A percentile compares a stretch with the other conserved stretches of the same genome.
phyloP scores from a whole-genome alignment of 495 filamentous ascomycete species.

The Talaromyces trachyspermus region DNA sequence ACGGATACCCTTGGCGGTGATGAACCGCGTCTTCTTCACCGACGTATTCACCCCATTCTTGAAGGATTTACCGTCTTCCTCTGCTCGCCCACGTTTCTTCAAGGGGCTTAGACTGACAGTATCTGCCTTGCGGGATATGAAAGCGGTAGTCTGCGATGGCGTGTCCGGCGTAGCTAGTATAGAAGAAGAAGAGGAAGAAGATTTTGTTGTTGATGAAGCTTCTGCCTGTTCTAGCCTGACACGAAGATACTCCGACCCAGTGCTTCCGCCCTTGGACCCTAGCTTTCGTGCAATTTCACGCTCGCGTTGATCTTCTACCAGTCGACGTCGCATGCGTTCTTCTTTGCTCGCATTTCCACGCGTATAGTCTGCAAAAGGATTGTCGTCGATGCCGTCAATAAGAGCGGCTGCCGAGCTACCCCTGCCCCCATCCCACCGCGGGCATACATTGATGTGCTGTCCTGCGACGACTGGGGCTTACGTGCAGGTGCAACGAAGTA shows the following conservation, averaged over 20 bases:
- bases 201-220: neutral
- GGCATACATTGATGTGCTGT: constrained; percentile 5
- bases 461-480: constrained; percentile 14
- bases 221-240: constrained; percentile 19
- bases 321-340: constrained; percentile 59
- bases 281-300: constrained; percentile 70
- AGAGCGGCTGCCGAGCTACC: constrained; percentile 52
- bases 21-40: constrained; percentile 74
- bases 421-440: constrained; percentile 9
- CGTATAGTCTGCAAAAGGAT: constrained; percentile 44
- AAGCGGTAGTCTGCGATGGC: neutral
- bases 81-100: constrained; percentile 52
- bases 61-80: constrained; percentile 27
- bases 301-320: constrained; percentile 71
- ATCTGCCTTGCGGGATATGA: constrained; percentile 24
- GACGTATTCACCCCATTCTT: constrained; percentile 16
- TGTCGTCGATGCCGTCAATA: constrained; percentile 61
- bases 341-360: constrained; percentile 48
- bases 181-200: neutral
- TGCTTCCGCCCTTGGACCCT: constrained; percentile 52
- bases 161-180: neutral
- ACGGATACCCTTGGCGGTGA: constrained; percentile 67
- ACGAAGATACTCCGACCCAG: constrained; percentile 74
- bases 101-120: constrained; percentile 62
- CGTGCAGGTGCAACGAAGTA: constrained; percentile 49